These are phyloP conservation scores for Lentinus polychrous DNA, from an alignment of 1,284 basidiomycete species.

Conservation along the genomic window DNA sequence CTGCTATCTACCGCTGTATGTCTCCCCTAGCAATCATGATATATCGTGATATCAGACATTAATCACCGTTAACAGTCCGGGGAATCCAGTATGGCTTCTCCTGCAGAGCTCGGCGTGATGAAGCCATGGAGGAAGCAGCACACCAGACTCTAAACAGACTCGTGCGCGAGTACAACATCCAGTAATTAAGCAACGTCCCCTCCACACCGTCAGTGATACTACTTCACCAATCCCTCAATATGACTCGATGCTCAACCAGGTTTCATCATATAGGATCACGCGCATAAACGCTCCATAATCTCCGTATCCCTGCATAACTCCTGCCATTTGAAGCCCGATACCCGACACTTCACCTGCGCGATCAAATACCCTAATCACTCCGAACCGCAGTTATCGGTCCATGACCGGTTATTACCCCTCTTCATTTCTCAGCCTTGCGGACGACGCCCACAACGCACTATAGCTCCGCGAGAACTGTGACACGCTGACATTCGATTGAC, in stretches of 20 bases:
- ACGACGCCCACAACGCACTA: no score
- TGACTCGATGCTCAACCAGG: conserved; percentile 10
- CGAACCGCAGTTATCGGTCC: no score
- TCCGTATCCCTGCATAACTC: neutral
- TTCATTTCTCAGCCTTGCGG: no score
- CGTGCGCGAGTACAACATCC: no score
- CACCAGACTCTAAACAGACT: conserved; percentile 21
- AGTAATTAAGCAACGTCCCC: no score
- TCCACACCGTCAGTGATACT: no score
- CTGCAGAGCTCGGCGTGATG: conserved; percentile 17
- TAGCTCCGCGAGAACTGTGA: no score
- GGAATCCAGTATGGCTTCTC: conserved; percentile 25
- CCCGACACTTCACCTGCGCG: neutral
- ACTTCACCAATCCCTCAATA: no score
- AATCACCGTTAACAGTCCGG: conserved; percentile 15
- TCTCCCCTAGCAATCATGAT: neutral
- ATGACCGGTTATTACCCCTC: no score
- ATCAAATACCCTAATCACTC: no score
- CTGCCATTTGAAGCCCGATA: neutral
- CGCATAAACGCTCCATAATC: neutral
- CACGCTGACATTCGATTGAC: no score
- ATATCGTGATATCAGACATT: neutral
- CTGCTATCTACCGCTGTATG: conserved; percentile 25
- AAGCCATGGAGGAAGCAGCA: conserved; percentile 27
- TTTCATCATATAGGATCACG: conserved; percentile 4